phyloP scores from a whole-genome alignment of 2,329 filamentous ascomycete genomes.

The Venturia oleaginea region DNA sequence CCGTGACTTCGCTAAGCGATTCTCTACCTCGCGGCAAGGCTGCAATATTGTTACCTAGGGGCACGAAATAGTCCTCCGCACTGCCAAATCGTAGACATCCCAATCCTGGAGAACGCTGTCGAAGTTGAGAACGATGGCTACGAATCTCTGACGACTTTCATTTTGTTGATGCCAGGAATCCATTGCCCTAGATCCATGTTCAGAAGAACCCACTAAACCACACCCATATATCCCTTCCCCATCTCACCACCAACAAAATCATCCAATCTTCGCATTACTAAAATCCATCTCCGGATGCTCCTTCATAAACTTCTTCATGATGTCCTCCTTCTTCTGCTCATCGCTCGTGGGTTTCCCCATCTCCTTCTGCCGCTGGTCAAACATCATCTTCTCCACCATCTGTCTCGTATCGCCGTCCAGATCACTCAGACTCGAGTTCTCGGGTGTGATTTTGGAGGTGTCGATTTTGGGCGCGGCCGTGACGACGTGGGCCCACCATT shows the following conservation, averaged over 20 bases:
- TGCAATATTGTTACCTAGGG: background rate
- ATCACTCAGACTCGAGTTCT: constrained; percentile 84
- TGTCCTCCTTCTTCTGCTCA: constrained; percentile 89
- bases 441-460: constrained; percentile 87
- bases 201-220: too few relatives aligned
- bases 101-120: too few relatives aligned
- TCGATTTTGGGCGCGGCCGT: constrained; percentile 84
- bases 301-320: constrained; percentile 83
- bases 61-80: too few relatives aligned
- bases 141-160: too few relatives aligned
- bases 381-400: constrained; percentile 99
- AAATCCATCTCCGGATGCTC: constrained; percentile 69
- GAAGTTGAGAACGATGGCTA: too few relatives aligned
- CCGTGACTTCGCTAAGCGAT: background rate
- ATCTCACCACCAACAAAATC: background rate
- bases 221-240: background rate
- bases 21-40: background rate
- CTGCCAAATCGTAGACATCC: too few relatives aligned
- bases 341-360: constrained; percentile 79
- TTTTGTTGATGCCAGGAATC: too few relatives aligned
- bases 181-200: too few relatives aligned
- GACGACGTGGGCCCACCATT: constrained; percentile 96
- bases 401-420: constrained; percentile 87
- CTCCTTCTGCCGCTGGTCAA: constrained; percentile 95
- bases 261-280: constrained; percentile 52